Evolutionary conservation across 106 monocot genomes (phyloP).

Genomic region (Dioscorea alata): DNA sequence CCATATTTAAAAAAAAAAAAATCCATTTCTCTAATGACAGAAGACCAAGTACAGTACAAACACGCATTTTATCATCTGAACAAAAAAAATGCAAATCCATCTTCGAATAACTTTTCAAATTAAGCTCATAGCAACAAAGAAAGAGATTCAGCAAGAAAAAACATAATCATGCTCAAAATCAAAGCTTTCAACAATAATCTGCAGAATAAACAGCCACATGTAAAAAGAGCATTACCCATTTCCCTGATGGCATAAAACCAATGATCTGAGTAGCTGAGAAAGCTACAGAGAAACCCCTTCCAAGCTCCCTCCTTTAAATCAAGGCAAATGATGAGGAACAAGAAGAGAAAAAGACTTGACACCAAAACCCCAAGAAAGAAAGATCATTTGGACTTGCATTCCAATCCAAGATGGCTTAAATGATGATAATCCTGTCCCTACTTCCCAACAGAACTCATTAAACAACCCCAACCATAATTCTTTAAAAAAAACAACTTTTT

Average conservation of each 20-base stretch:
- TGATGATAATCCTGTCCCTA: neutral
- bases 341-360: neutral
- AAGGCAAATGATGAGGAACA: neutral
- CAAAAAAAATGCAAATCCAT: no score
- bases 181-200: no score
- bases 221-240: neutral
- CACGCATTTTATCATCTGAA: no score
- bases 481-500: neutral
- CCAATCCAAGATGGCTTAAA: neutral
- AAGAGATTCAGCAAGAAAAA: no score
- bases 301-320: neutral
- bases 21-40: neutral
- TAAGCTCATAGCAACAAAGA: no score
- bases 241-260: neutral
- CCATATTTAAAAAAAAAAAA: neutral
- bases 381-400: slow-evolving; percentile 4
- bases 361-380: neutral
- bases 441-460: slow-evolving; percentile 1
- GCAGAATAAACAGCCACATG: no score
- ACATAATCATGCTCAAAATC: no score
- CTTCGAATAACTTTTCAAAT: no score
- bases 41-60: neutral
- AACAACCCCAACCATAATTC: neutral
- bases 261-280: neutral
- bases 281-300: neutral